Evolutionary conservation across 768 basidiomycete genomes (phyloP).

Genomic region (Austroboletus festivus): DNA sequence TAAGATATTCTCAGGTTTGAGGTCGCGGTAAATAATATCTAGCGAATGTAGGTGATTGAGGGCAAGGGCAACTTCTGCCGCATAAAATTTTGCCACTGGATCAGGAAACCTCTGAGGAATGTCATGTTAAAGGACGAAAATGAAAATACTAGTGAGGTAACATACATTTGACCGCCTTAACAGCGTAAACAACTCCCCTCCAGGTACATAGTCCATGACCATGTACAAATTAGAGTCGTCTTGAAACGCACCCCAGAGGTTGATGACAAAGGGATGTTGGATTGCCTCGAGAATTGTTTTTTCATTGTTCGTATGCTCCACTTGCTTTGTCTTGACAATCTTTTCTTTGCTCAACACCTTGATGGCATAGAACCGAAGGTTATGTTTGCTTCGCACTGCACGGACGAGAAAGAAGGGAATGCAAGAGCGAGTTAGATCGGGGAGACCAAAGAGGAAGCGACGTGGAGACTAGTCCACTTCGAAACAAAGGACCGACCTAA

Average conservation of each 20-base stretch:
- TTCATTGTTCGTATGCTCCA: constrained; percentile 97
- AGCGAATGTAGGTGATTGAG: constrained; percentile 83
- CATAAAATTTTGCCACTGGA: constrained; percentile 97
- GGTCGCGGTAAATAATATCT: constrained; percentile 93
- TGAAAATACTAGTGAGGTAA: constrained; percentile 26
- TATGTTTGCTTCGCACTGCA: constrained; percentile 86
- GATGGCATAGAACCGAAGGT: constrained; percentile 93
- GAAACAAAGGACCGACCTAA: constrained; percentile 48
- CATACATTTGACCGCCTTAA: constrained; percentile 81
- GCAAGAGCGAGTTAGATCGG: neutral
- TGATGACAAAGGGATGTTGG: constrained; percentile 92
- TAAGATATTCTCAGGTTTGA: constrained; percentile 96
- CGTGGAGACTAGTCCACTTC: neutral
- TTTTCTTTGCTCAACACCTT: constrained; percentile 94
- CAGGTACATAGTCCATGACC: constrained; percentile 96
- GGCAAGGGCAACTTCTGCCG: constrained; percentile 91
- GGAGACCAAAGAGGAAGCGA: neutral
- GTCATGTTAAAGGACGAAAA: constrained; percentile 7
- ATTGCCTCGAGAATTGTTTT: constrained; percentile 81
- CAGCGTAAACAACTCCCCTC: constrained; percentile 94
- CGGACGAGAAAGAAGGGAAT: neutral
- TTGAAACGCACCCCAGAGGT: constrained; percentile 95
- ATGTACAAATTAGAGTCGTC: constrained; percentile 93
- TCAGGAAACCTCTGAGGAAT: constrained; percentile 80
- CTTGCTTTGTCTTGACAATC: constrained; percentile 89